Percentiles rank a stretch among this genome's conserved stretches.
Conservation (phyloP, 83 land plant species). For the Picea abies region DNA sequence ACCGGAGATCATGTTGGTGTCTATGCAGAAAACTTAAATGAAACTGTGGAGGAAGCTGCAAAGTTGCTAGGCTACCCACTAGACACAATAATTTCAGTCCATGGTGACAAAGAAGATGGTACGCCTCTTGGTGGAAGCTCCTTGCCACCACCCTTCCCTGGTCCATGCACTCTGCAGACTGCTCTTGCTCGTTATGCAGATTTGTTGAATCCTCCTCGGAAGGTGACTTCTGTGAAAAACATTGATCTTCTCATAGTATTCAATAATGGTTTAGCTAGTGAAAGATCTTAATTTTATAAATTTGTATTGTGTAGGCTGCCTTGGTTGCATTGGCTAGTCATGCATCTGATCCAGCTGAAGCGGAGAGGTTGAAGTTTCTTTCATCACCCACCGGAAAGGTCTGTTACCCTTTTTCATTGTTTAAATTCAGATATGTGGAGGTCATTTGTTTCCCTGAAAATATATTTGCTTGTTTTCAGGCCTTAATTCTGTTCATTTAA, state of each 20-base stretch:
- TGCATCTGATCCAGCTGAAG: slow-evolving; percentile 85
- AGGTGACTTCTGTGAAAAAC: slow-evolving; percentile 38
- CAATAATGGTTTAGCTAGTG: neutral
- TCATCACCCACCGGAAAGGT: slow-evolving; percentile 97
- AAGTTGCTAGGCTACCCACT: slow-evolving; percentile 63
- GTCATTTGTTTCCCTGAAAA: neutral
- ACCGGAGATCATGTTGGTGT: slow-evolving; percentile 99
- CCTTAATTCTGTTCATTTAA: neutral
- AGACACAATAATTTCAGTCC: slow-evolving; percentile 82
- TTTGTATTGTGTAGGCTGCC: slow-evolving; percentile 57
- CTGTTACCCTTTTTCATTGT: neutral
- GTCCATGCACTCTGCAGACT: slow-evolving; percentile 77
- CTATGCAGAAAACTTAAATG: slow-evolving; percentile 75
- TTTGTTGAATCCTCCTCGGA: slow-evolving; percentile 83
- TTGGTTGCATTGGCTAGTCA: slow-evolving; percentile 78
- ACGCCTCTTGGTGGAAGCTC: slow-evolving; percentile 70
- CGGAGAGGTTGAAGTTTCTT: slow-evolving; percentile 75
- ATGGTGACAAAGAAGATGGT: slow-evolving; percentile 82
- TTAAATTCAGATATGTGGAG: neutral
- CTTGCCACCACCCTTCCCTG: slow-evolving; percentile 91
- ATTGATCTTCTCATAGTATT: neutral
- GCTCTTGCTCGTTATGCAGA: slow-evolving; percentile 93
- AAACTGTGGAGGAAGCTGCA: slow-evolving; percentile 83
- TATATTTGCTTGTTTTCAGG: slow-evolving; percentile 4
- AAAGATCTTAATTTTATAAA: neutral